Conservation (phyloP, 768 basidiomycete species). For the Suillus discolor region DNA sequence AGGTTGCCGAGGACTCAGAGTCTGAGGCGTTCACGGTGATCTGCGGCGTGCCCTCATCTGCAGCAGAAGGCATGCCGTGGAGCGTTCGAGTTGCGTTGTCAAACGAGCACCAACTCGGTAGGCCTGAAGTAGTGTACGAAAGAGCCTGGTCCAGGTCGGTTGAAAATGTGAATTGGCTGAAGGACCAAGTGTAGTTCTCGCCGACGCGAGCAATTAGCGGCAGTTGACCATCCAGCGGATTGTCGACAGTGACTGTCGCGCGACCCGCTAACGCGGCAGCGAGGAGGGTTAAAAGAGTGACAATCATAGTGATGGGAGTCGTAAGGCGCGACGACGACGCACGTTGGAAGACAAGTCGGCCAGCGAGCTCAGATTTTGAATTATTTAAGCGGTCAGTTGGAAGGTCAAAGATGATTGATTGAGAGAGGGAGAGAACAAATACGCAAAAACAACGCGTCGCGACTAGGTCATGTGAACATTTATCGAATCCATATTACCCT, state of each 20-base stretch:
- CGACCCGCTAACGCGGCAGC: slow-evolving; percentile 40
- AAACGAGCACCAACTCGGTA: slow-evolving; percentile 82
- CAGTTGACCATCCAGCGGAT: slow-evolving; percentile 70
- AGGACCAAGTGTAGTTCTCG: slow-evolving; percentile 67
- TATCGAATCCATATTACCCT: slow-evolving; percentile 16
- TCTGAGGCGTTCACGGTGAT: slow-evolving; percentile 70
- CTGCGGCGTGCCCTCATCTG: slow-evolving; percentile 62
- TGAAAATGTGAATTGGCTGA: slow-evolving; percentile 66
- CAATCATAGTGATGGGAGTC: slow-evolving; percentile 62
- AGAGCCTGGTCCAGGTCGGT: slow-evolving; percentile 45
- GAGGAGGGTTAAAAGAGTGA: slow-evolving; percentile 58
- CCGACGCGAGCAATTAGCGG: slow-evolving; percentile 76
- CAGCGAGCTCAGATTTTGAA: slow-evolving; percentile 52
- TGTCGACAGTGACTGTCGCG: slow-evolving; percentile 52
- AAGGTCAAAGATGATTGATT: slow-evolving; percentile 10
- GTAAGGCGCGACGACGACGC: slow-evolving; percentile 45
- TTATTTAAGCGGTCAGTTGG: background rate
- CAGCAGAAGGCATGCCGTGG: slow-evolving; percentile 61
- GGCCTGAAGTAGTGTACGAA: slow-evolving; percentile 51
- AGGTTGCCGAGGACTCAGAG: slow-evolving; percentile 50
- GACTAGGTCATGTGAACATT: slow-evolving; percentile 29
- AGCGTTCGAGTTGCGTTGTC: slow-evolving; percentile 62
- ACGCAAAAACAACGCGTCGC: slow-evolving; percentile 23
- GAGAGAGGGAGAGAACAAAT: slow-evolving; percentile 14
- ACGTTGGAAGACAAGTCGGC: slow-evolving; percentile 50